Percentiles rank a stretch among this genome's conserved stretches.
Evolutionary conservation across 805 yeast genomes (phyloP).

Genomic region (Zygotorulaspora florentina): DNA sequence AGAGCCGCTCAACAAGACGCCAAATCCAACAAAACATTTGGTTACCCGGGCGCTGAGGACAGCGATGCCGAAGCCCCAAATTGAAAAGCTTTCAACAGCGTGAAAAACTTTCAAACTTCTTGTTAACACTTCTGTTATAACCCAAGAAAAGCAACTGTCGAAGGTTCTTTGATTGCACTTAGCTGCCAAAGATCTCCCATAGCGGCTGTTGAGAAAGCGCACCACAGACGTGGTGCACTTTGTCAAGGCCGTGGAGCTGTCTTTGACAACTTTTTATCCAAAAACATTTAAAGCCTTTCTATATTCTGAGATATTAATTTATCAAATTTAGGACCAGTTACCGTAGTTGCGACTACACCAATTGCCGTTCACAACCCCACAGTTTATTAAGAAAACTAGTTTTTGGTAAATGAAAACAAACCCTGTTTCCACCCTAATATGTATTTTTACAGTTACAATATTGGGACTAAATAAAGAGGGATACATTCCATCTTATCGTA

Average conservation of each 20-base stretch:
- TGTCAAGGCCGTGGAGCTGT: not conserved
- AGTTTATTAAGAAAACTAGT: slow-evolving; percentile 33
- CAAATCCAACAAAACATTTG: not conserved
- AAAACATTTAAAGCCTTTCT: slow-evolving; percentile 32
- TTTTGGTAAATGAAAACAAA: slow-evolving; percentile 29
- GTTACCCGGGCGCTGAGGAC: not conserved
- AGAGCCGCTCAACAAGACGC: slow-evolving; percentile 1
- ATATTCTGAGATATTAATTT: slow-evolving; percentile 11
- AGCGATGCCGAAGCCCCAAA: too few relatives aligned
- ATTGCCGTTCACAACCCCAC: slow-evolving; percentile 28
- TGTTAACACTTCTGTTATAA: not conserved
- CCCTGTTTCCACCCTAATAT: slow-evolving; percentile 39
- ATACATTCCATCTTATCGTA: slow-evolving; percentile 14
- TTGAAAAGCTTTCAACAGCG: too few relatives aligned
- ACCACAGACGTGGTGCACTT: not conserved
- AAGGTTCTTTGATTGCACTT: not conserved
- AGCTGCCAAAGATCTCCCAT: not conserved
- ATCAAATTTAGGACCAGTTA: slow-evolving; percentile 23
- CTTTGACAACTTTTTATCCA: slow-evolving; percentile 11
- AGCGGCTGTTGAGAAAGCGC: not conserved
- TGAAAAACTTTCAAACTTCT: not conserved
- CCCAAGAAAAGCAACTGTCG: too few relatives aligned
- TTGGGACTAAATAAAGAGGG: slow-evolving; percentile 36
- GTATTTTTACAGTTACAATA: slow-evolving; percentile 18
- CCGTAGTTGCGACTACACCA: slow-evolving; percentile 35